phyloP scores from a whole-genome alignment of 306 rosid species.

The Acacia acuminata region DNA sequence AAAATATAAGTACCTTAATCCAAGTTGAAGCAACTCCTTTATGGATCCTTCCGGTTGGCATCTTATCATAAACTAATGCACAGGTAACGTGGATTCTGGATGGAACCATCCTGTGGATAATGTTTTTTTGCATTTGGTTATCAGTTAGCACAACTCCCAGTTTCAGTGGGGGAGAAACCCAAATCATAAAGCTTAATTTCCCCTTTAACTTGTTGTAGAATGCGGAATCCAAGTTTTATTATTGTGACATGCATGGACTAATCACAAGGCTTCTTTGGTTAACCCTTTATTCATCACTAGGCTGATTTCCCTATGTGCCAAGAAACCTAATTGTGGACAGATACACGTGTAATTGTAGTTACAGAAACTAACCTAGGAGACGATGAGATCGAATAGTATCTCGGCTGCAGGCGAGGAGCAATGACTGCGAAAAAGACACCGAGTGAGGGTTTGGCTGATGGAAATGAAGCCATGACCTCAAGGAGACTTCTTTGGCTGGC shows the following conservation, averaged over 20 bases:
- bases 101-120: constrained; percentile 68
- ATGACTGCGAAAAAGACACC: constrained; percentile 94
- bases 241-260: neutral
- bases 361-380: constrained; percentile 67
- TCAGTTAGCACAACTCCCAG: constrained; percentile 14
- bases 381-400: constrained; percentile 95
- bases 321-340: constrained; percentile 5
- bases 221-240: neutral
- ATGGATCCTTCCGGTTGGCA: constrained; percentile 82
- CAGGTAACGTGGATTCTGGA: constrained; percentile 93
- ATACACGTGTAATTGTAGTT: neutral
- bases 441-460: constrained; percentile 90
- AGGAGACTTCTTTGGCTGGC: constrained; percentile 94
- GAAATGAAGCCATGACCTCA: constrained; percentile 88
- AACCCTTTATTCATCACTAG: neutral
- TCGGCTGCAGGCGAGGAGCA: constrained; percentile 92
- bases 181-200: constrained; percentile 11
- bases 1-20: constrained; percentile 78
- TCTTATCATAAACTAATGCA: constrained; percentile 82
- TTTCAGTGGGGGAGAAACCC: neutral
- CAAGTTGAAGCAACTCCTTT: constrained; percentile 95
- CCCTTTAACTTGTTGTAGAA: neutral
- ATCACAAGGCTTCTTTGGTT: neutral
- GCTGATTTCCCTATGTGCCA: constrained; percentile 6
- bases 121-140: constrained; percentile 34